Evolutionary conservation across 2,329 filamentous ascomycete species (phyloP), one percentile per base, ranked within the genome.

Genomic region (Penicillium brasilianum): DNA sequence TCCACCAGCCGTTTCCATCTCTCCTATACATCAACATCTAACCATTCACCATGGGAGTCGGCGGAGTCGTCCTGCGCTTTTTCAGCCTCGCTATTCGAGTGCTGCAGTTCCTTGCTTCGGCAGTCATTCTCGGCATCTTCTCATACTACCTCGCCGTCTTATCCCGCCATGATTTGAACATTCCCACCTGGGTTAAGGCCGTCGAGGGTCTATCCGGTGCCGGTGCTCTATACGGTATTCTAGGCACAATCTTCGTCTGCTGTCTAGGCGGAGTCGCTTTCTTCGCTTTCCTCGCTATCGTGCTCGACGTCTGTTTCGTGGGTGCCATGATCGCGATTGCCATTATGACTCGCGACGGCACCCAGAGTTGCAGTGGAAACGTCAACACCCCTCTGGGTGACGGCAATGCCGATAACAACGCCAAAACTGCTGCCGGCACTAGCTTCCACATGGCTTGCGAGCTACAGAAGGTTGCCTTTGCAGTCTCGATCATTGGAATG

Each of bases 321-420:
- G 91, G 85, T 43, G 87, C 83, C 60, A 95, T 95, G 81, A 86
- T 96, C 72, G 96, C 93, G 72, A 86, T 97, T 61, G 92, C 93
- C 0, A 82, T 89, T 52, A 83, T 91, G 64, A 93, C 91, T 61
- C 85, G 90, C 39, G 78, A 85, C 58, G 93, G 93, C 39, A 86
- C 87, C 0, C 77, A 83, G 62, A 84, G 79, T 53, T 97, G 93
- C 81, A 82, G 78, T 14, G 87, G 87, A 51, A 79, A 79, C 16
- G 83, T 93, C 61, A 80, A 83, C 51, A 94, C 88, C 16, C 87
- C 87, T 7, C 86, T 94, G 56, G 93, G 93, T 39, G 82, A 74
- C 4, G 91, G 90, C 6, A 77, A 84, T 8, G 81, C 85, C 1
- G 39, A 20, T 43, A 54, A 43, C 25, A 74, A 75, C 53, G 78